Conservation (phyloP, 2,329 filamentous ascomycete genomes). For the Trichoderma polysporum region DNA sequence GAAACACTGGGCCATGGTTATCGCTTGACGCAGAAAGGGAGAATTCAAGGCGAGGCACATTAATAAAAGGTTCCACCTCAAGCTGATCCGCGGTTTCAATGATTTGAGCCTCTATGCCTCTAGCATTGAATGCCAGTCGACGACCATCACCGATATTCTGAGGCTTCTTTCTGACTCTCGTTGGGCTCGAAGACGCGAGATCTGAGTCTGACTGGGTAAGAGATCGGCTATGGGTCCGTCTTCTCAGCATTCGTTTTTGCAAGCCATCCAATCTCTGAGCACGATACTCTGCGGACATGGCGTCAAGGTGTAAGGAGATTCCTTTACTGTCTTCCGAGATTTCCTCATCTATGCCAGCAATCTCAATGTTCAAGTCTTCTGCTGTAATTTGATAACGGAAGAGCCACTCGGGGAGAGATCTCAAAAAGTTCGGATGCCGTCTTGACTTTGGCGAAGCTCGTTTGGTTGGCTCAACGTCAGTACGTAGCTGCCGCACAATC, state of each 20-base stretch:
- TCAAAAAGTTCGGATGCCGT: slow-evolving; percentile 66
- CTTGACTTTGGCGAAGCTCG: slow-evolving; percentile 48
- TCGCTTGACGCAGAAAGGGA: slow-evolving; percentile 84
- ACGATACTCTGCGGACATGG: slow-evolving; percentile 85
- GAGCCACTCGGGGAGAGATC: slow-evolving; percentile 80
- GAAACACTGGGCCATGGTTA: slow-evolving; percentile 80
- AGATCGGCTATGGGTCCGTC: slow-evolving; percentile 72
- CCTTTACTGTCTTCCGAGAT: slow-evolving; percentile 82
- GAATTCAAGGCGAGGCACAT: slow-evolving; percentile 82
- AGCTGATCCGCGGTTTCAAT: slow-evolving; percentile 83
- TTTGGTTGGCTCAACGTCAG: slow-evolving; percentile 64
- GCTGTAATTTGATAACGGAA: slow-evolving; percentile 81
- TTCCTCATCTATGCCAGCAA: slow-evolving; percentile 81
- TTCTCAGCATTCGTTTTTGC: slow-evolving; percentile 58
- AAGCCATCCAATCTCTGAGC: slow-evolving; percentile 71
- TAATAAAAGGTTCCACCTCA: slow-evolving; percentile 82
- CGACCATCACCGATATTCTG: slow-evolving; percentile 70
- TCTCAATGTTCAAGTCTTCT: slow-evolving; percentile 83
- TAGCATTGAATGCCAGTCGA: slow-evolving; percentile 74
- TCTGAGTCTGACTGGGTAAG: slow-evolving; percentile 69
- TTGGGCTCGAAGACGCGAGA: slow-evolving; percentile 39
- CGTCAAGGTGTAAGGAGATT: slow-evolving; percentile 81
- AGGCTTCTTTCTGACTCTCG: slow-evolving; percentile 52
- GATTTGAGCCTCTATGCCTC: slow-evolving; percentile 85
- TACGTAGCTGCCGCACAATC: slow-evolving; percentile 80